Evolutionary conservation across 2,329 filamentous ascomycete genomes (phyloP), one percentile per base, ranked within the genome.

Genomic region (Lanzia echinophila): DNA sequence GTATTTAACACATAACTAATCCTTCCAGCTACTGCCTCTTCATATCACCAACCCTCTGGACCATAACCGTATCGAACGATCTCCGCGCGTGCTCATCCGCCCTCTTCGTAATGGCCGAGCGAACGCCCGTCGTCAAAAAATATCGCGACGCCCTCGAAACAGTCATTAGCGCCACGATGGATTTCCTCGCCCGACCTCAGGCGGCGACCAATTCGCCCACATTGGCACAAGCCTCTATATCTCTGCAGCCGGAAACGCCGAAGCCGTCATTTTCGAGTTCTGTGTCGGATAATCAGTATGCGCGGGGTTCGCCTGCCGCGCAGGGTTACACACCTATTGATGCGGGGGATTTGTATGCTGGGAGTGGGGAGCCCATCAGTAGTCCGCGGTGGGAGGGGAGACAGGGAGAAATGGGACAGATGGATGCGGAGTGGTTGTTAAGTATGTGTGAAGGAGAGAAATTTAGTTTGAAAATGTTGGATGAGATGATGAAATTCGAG

Each of bases 91-190:
- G 72, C 58, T 74, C 71, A 5, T 72, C 71, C 1, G 71, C 73
- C 0, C 64, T 75, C 2, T 74, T 73, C 46, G 71, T 74, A n/a
- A 74, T 74, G 71, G 71, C 71, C 5, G 72, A 75, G 56, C 69
- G 71, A 45, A 72, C 72, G 10, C 63, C 67, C 8, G 73, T 70
- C 62, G 71, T 74, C 1, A 74, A 71, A 53, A 70, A 69, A 55
- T 73, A 73, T 58, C 69, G 71, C 17, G 70, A 73, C 36, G 69
- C 71, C 3, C 70, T 73, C 45, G 71, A 73, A 48, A 58, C 71
- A 3, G 65, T 73, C 3, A 71, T 72, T 24, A 69, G 70, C 49
- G 70, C 71, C 1, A 67, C 71, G 0, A 73, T 73, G 70, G 70
- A 73, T 32, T 63, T 63, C 53, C 57, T 65, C 32, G 58, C 60